Conservation (phyloP, 129 eudicot genomes). For the Lonicera japonica region DNA sequence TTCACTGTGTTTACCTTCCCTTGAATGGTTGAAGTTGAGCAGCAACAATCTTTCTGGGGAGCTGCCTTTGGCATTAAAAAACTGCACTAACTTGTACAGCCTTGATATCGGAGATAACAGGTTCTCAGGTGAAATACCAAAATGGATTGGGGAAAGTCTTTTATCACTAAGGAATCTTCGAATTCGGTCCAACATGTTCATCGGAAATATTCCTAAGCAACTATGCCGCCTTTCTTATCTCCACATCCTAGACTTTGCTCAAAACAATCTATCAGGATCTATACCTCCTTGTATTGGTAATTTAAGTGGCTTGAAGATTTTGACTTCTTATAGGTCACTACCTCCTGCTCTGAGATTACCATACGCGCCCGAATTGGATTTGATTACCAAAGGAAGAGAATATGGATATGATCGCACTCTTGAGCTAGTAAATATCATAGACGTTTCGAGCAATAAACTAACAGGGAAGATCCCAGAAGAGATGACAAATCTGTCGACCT, state of each 20-base stretch:
- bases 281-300: slow-evolving; percentile 11
- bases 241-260: slow-evolving; percentile 11
- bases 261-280: slow-evolving; percentile 2
- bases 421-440: background rate
- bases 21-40: background rate
- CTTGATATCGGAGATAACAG: slow-evolving; percentile 21
- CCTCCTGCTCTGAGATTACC: background rate
- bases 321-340: background rate
- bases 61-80: slow-evolving; percentile 1
- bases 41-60: slow-evolving; percentile 17
- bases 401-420: slow-evolving; percentile 14
- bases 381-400: slow-evolving; percentile 23
- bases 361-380: background rate
- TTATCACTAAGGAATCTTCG: background rate
- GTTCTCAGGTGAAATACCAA: slow-evolving; percentile 8
- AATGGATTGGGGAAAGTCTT: slow-evolving; percentile 2
- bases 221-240: background rate
- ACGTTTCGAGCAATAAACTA: slow-evolving; percentile 15
- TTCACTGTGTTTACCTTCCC: background rate
- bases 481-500: background rate
- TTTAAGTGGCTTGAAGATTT: background rate
- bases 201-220: slow-evolving; percentile 7
- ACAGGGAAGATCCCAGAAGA: slow-evolving; percentile 9
- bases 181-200: slow-evolving; percentile 1
- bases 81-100: background rate